Evolutionary conservation across 2,329 filamentous ascomycete genomes (phyloP), one percentile per base, ranked within the genome.

Genomic region (Fusarium palustre): DNA sequence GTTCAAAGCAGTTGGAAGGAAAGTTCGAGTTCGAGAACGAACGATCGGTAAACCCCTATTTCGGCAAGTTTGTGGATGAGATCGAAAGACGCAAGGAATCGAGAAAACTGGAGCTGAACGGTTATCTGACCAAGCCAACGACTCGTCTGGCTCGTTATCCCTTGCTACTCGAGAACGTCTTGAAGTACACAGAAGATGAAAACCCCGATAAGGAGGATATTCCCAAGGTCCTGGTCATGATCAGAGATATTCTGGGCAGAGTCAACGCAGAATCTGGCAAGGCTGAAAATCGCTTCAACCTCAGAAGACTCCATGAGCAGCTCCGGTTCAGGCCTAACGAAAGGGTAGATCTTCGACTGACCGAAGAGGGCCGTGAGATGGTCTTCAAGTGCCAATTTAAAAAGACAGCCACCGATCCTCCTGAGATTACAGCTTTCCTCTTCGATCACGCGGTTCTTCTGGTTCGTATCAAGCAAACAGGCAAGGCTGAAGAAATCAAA

Each of bases 11-110:
- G 79, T 84, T 99, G 47, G 97, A 97, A 78, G 96, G 92, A 72
- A 98, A 99, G 79, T 97, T 95, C 76, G 96, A 97, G 77, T 99
- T 98, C 77, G 96, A 99, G 80, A 96, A 96, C 75, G 96, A 99
- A 81, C 93, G 96, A 73, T 91, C 92, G 18, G 87, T 90, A 59
- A 99, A 99, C 75, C 87, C 90, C 2, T 88, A 88, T 41, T 99
- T 99, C 78, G 85, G 91, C 53, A 93, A 92, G 75, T 97, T 98
- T 73, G 96, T 98, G 28, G 96, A 99, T 70, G 94, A 98, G 79
- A 97, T 97, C 8, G 96, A 99, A 80, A 87, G 96, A 61, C 88
- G 97, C 73, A 97, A 97, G 79, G 96, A 99, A 79, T 98, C 95
- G 8, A 89, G 96, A 69, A 99, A 99, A 81, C 85, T 99, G 47